Percentiles rank a stretch among this genome's conserved stretches.
phyloP scores from a whole-genome alignment of 2,329 filamentous ascomycete genomes.

The Nigrospora oryzae region DNA sequence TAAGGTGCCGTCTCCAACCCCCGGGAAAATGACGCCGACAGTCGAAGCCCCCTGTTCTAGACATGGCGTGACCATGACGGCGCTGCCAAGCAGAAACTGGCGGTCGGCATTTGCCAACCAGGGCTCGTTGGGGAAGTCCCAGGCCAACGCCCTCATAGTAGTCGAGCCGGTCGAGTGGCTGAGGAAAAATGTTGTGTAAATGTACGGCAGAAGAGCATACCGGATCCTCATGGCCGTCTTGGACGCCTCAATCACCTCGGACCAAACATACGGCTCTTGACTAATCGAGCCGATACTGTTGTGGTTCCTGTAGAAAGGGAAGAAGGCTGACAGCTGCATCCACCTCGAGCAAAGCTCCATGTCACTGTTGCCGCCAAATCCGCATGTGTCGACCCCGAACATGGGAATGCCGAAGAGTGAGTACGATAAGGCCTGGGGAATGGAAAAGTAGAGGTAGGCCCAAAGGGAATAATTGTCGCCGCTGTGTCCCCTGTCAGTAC shows the following conservation, averaged over 20 bases:
- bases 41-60: slow-evolving; percentile 52
- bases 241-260: slow-evolving; percentile 54
- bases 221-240: slow-evolving; percentile 61
- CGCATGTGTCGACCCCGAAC: slow-evolving; percentile 65
- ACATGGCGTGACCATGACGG: slow-evolving; percentile 59
- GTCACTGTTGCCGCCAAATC: slow-evolving; percentile 59
- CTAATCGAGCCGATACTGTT: slow-evolving; percentile 51
- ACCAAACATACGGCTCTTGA: slow-evolving; percentile 69
- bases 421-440: slow-evolving; percentile 70
- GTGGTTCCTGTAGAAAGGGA: slow-evolving; percentile 74
- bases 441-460: slow-evolving; percentile 67
- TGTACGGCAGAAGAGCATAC: slow-evolving; percentile 63
- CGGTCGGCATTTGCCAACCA: slow-evolving; percentile 56
- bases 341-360: slow-evolving; percentile 66
- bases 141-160: slow-evolving; percentile 64
- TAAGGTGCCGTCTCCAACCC: slow-evolving; percentile 45
- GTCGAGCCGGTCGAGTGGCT: slow-evolving; percentile 59
- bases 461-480: slow-evolving; percentile 66
- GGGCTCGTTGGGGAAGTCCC: slow-evolving; percentile 68
- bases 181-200: slow-evolving; percentile 65
- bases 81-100: slow-evolving; percentile 64
- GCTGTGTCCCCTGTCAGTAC: slow-evolving; percentile 18
- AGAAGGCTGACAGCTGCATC: slow-evolving; percentile 68
- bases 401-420: slow-evolving; percentile 69
- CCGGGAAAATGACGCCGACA: slow-evolving; percentile 64